Conservation (phyloP, 352 stramenopile species). For the Globisporangium spinosum region DNA sequence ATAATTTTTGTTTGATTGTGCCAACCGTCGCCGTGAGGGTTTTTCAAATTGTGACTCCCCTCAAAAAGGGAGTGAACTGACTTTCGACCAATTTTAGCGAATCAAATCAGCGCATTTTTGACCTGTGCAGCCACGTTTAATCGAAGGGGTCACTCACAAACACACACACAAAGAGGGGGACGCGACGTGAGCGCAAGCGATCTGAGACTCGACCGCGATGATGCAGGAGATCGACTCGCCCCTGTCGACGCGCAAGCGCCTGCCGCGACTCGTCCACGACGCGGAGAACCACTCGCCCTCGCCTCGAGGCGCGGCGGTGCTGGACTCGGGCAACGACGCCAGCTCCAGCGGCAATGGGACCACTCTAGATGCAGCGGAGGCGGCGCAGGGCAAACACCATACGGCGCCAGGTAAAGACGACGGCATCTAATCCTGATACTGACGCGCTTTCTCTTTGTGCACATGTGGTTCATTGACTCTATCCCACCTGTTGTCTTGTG, state of each 20-base stretch:
- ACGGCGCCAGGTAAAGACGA: conserved; percentile 1
- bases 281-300: background rate
- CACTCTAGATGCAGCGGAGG: background rate
- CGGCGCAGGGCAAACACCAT: background rate
- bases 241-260: conserved; percentile 21
- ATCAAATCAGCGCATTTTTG: background rate
- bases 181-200: background rate
- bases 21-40: background rate
- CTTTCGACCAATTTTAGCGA: conserved; percentile 6
- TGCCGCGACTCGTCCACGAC: conserved; percentile 20
- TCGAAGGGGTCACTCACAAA: background rate
- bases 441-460: background rate
- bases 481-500: background rate
- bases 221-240: conserved; percentile 26
- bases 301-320: background rate
- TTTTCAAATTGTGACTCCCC: background rate
- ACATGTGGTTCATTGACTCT: background rate
- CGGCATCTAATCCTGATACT: background rate
- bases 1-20: background rate
- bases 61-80: conserved; percentile 3
- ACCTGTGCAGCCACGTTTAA: conserved; percentile 1
- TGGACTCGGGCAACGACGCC: background rate
- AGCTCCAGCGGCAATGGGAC: background rate
- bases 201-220: conserved; percentile 15
- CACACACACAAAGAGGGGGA: background rate